Conservation (phyloP, 1,284 basidiomycete genomes). For the Lignosus rhinocerotis region DNA sequence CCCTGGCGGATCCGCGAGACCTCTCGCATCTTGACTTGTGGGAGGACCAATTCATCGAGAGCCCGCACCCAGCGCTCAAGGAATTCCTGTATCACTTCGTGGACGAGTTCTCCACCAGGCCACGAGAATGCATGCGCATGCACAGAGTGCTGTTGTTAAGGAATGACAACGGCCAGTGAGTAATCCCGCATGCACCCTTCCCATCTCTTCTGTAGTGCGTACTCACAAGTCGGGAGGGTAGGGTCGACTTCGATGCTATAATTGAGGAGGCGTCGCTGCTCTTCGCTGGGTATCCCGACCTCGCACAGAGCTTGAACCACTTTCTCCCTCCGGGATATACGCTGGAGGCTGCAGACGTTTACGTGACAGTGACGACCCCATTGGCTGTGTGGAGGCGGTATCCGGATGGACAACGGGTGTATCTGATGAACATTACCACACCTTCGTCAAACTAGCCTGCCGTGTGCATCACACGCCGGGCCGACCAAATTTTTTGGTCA, state of each 20-base stretch:
- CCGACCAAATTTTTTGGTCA: no score
- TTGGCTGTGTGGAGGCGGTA: constrained; percentile 7
- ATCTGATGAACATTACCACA: background rate
- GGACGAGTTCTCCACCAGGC: background rate
- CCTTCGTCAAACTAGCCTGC: no score
- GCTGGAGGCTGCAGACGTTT: constrained; percentile 10
- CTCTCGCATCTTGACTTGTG: constrained; percentile 11
- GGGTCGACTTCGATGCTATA: background rate
- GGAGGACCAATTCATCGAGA: constrained; percentile 3
- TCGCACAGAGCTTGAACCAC: constrained; percentile 10
- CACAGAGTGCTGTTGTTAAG: background rate
- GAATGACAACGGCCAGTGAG: constrained; percentile 1
- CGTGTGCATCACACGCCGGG: no score
- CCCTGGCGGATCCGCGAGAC: constrained; percentile 15
- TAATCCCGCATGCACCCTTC: no score
- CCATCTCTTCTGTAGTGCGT: background rate
- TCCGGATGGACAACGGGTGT: background rate
- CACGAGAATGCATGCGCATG: background rate
- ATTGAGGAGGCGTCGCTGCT: constrained; percentile 7
- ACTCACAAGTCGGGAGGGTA: background rate
- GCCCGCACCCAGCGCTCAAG: background rate
- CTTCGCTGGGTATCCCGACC: constrained; percentile 8
- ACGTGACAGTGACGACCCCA: constrained; percentile 14
- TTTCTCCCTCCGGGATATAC: constrained; percentile 15
- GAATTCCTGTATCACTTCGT: background rate